Evolutionary conservation across 192 early-diverging fungal species (phyloP).

Genomic region (Backusella sp.): DNA sequence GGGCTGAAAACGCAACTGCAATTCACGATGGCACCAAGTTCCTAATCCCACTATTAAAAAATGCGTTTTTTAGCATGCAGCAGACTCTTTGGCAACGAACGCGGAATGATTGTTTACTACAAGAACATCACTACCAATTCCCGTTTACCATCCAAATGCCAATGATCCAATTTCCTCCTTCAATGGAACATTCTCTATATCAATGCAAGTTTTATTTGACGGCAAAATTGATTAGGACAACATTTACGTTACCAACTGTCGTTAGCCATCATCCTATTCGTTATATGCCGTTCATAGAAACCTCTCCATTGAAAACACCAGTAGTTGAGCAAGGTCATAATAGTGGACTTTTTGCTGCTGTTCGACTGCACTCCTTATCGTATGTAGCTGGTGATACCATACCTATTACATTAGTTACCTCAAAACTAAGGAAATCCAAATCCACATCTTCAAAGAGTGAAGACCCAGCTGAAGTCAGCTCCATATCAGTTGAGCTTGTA

Average conservation of each 20-base stretch:
- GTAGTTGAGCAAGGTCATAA: background rate
- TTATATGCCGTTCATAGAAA: conserved; percentile 28
- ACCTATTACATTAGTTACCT: conserved; percentile 3
- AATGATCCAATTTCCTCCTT: conserved; percentile 31
- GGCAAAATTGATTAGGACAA: conserved; percentile 11
- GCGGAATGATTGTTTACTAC: background rate
- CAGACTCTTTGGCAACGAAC: conserved; percentile 11
- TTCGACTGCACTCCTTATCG: conserved; percentile 7
- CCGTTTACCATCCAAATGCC: conserved; percentile 28
- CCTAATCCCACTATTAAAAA: background rate
- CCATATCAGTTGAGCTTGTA: conserved; percentile 1
- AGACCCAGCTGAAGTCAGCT: conserved; percentile 14
- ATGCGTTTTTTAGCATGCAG: conserved; percentile 23
- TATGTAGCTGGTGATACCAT: conserved; percentile 22
- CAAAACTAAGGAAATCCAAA: background rate
- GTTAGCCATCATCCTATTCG: background rate
- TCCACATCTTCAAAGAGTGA: background rate
- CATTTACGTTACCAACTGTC: conserved; percentile 9
- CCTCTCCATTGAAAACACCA: conserved; percentile 16
- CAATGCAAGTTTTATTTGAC: conserved; percentile 16
- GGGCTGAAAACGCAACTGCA: background rate
- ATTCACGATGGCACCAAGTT: background rate
- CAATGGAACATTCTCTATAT: conserved; percentile 13
- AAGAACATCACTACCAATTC: conserved; percentile 17
- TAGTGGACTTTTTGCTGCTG: background rate